A percentile compares a stretch with the other conserved stretches of the same genome.
phyloP scores from a whole-genome alignment of 1,139 yeast species.

The Suhomyces choctaworum region DNA sequence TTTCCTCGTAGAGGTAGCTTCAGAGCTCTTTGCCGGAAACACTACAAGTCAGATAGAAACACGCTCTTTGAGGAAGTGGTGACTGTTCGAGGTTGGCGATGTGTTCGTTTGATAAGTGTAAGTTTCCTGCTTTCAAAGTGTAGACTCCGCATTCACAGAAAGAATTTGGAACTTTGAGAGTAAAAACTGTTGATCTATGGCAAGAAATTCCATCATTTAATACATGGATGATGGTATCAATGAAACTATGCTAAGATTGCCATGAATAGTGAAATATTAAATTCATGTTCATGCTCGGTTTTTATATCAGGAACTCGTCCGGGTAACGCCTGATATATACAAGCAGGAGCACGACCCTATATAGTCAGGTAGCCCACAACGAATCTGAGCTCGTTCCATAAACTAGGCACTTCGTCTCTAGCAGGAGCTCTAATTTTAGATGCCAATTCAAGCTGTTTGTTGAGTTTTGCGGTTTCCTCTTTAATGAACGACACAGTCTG shows the following conservation, averaged over 20 bases:
- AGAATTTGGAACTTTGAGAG: slow-evolving; percentile 16
- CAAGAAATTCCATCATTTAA: slow-evolving; percentile 51
- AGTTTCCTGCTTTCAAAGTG: slow-evolving; percentile 14
- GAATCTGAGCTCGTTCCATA: slow-evolving; percentile 36
- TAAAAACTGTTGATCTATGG: slow-evolving; percentile 30
- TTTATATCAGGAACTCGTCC: slow-evolving; percentile 4
- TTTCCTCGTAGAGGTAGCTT: too few species aligned
- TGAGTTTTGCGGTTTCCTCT: slow-evolving; percentile 13
- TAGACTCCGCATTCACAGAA: slow-evolving; percentile 18
- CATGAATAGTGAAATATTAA: slow-evolving; percentile 16
- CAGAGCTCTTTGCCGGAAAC: too few species aligned
- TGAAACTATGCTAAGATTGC: slow-evolving; percentile 54
- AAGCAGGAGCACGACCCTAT: neutral
- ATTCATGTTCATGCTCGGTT: neutral
- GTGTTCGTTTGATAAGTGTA: too few species aligned
- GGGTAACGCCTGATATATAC: slow-evolving; percentile 13
- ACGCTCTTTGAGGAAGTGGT: too few species aligned
- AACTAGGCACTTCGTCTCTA: slow-evolving; percentile 36
- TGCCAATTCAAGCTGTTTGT: slow-evolving; percentile 6
- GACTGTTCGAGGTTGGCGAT: too few species aligned
- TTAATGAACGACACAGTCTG: slow-evolving; percentile 18
- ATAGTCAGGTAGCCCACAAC: slow-evolving; percentile 15
- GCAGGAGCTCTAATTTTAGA: slow-evolving; percentile 24
- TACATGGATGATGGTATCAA: slow-evolving; percentile 36
- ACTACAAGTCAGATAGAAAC: too few species aligned